These are phyloP conservation scores for Acacia concinna DNA, from an alignment of 331 rosid genomes.

Conservation along the genomic window DNA sequence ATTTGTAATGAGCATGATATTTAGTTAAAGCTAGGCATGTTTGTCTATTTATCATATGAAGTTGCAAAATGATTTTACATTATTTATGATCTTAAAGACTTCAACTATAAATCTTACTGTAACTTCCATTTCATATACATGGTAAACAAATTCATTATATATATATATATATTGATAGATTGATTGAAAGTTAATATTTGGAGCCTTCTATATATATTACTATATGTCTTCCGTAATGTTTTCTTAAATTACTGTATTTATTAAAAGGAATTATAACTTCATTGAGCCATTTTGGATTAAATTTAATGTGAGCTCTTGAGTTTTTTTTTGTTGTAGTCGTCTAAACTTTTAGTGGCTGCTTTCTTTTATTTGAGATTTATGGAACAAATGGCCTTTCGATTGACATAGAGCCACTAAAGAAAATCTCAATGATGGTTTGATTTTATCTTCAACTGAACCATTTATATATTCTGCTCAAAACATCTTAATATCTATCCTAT, in stretches of 20 bases:
- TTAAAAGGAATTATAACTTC: neutral
- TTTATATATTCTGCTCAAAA: neutral
- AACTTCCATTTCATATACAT: neutral
- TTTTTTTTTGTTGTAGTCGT: neutral
- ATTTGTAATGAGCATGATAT: neutral
- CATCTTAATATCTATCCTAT: neutral
- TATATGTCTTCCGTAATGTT: neutral
- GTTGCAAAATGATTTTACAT: neutral
- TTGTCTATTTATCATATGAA: neutral
- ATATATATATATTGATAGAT: neutral
- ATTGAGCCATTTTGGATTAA: neutral
- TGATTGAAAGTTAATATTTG: neutral
- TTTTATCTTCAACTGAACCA: neutral
- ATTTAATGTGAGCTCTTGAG: neutral
- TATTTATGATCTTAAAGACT: neutral
- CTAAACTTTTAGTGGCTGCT: neutral
- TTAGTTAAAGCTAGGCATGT: neutral
- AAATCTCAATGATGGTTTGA: neutral
- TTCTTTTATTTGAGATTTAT: neutral
- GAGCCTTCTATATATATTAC: neutral
- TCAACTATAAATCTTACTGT: neutral
- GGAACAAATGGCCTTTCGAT: slow-evolving; percentile 14
- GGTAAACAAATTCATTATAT: no score
- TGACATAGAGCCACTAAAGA: slow-evolving; percentile 18
- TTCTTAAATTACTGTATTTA: neutral